Evolutionary conservation across 768 basidiomycete species (phyloP).

Genomic region (Cystobasidium ongulense): DNA sequence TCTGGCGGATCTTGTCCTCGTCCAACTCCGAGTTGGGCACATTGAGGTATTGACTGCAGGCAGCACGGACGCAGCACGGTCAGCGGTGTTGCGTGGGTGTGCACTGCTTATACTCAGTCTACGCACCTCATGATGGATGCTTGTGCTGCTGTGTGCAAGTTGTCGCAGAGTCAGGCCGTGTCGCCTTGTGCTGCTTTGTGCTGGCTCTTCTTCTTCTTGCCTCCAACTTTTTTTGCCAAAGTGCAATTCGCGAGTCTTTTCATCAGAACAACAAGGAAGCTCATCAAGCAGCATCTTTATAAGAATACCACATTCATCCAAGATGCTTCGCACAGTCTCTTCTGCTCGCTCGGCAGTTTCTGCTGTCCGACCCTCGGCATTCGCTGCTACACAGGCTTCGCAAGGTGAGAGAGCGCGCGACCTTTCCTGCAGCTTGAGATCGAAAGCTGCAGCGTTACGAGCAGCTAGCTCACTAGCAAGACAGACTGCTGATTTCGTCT

Average conservation of each 20-base stretch:
- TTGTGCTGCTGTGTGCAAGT: neutral
- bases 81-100: no score
- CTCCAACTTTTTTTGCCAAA: neutral
- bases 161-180: neutral
- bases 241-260: neutral
- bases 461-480: neutral
- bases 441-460: neutral
- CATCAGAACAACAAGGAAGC: neutral
- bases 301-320: neutral
- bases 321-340: conserved; percentile 20
- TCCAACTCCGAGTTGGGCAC: conserved; percentile 95
- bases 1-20: conserved; percentile 86
- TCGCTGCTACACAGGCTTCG: neutral
- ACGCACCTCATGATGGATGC: conserved; percentile 22
- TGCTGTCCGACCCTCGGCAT: neutral
- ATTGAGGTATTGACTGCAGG: conserved; percentile 82
- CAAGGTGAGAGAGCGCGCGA: neutral
- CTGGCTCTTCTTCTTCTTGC: conserved; percentile 1
- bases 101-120: conserved; percentile 17
- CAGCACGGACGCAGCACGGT: neutral
- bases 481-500: no score
- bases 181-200: neutral
- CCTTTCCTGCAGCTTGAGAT: neutral
- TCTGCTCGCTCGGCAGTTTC: conserved; percentile 8
- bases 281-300: neutral